Evolutionary conservation across 176 grass and related monocot genomes (phyloP), one percentile per base, ranked within the genome.

Genomic region (Carex kokanica): DNA sequence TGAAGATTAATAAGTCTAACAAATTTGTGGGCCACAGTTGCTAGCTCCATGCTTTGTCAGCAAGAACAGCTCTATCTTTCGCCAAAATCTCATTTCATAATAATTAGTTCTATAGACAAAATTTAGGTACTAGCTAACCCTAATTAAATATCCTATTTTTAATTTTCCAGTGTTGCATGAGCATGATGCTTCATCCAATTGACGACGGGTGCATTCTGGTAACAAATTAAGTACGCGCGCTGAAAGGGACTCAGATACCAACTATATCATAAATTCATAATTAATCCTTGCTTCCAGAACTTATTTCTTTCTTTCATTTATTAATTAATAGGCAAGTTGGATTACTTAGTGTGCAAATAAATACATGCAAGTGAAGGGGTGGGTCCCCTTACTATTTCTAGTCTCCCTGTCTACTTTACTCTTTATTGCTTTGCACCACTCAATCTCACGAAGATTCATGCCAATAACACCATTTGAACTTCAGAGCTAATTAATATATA

Each of bases 321-420:
- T 54, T 53, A n/a, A n/a, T n/a, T n/a, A 77, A 15, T 52, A 7
- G 21, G 14, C 20, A 55, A 31, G 73, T 55, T 55, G 51, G 49
- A 54, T 71, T n/a, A n/a, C n/a, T n/a, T n/a, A 55, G 24, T 54
- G 73, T 77, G 49, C 2, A 77, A 77, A 77, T 77, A 55, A 77
- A 77, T 77, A 16, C 25, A 77, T 75, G 36, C 12, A 31, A 77
- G 73, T 77, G 23, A 4, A 54, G 24, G 6, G 23, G 45, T 54
- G 47, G 73, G 73, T 77, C 72, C 73, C 49, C 4, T 31, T 27
- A 2, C 24, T 8, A 8, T 32, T 5, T 77, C 14, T 31, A 31
- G 72, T 55, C 47, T 54, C n/a, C n/a, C 51, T 75, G 6, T 24
- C 72, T 75, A 27, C 47, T 75, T 52, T 75, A 55, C 10, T 49